phyloP scores from a whole-genome alignment of 305 asterid genomes.

The Fraxinus sp. region DNA sequence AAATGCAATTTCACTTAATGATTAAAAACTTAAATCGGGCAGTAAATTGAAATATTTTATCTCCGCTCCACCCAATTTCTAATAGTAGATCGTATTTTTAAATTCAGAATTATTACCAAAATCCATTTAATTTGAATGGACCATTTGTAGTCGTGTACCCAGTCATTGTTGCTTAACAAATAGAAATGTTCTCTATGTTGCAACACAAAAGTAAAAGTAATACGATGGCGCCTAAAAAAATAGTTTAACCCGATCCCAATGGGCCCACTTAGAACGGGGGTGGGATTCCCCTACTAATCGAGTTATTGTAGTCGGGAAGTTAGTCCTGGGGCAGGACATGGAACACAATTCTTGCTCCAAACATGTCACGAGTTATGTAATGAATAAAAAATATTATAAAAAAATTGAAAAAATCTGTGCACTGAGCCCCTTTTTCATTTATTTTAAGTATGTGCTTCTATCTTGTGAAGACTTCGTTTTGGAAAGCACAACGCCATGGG shows the following conservation, averaged over 20 bases:
- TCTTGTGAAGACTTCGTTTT: neutral
- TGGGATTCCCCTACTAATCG: neutral
- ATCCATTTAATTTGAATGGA: neutral
- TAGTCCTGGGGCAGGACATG: neutral
- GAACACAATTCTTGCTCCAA: neutral
- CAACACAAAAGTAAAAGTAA: neutral
- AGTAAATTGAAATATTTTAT: neutral
- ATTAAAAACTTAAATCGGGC: neutral
- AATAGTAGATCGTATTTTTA: neutral
- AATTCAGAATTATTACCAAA: neutral
- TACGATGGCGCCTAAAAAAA: neutral
- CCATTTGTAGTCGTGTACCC: neutral
- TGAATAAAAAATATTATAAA: neutral
- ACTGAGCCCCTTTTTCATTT: neutral
- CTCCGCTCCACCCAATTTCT: neutral
- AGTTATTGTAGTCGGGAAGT: neutral
- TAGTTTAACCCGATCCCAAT: neutral
- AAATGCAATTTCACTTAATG: neutral
- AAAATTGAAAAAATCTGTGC: neutral
- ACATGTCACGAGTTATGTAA: neutral
- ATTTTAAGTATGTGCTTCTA: neutral
- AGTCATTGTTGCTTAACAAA: neutral
- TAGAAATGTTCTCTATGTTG: neutral
- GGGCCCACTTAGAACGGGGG: neutral
- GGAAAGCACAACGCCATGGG: neutral